Evolutionary conservation across 768 basidiomycete species (phyloP).

Genomic region (Hirschioporus abietinus): DNA sequence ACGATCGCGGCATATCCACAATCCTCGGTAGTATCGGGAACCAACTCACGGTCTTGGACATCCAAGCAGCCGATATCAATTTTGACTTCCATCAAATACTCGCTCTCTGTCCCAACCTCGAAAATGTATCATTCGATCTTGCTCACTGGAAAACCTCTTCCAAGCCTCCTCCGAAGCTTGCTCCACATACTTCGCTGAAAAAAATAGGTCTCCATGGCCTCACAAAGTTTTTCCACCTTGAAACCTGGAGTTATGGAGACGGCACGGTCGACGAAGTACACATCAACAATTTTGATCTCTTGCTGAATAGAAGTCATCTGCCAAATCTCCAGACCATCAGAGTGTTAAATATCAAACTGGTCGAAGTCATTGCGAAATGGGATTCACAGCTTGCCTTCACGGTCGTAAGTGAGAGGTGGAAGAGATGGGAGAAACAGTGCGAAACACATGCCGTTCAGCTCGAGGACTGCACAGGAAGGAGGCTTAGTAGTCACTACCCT

Average conservation of each 20-base stretch:
- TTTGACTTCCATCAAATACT: background rate
- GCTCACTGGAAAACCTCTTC: background rate
- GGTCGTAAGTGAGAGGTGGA: background rate
- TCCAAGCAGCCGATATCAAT: background rate
- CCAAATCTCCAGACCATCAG: background rate
- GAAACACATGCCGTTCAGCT: background rate
- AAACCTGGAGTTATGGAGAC: background rate
- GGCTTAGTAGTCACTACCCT: background rate
- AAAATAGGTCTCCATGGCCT: background rate
- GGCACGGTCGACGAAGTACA: background rate
- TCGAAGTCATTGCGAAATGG: background rate
- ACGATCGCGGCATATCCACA: background rate
- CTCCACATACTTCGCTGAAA: background rate
- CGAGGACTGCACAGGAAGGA: background rate
- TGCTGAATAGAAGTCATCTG: background rate
- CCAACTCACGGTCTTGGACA: background rate
- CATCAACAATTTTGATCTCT: background rate
- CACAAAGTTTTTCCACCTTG: background rate
- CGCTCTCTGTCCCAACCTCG: background rate
- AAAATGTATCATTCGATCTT: background rate
- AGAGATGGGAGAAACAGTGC: background rate
- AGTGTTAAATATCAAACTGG: background rate
- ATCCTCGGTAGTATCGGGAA: background rate
- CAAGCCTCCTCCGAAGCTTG: background rate
- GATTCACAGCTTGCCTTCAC: background rate